phyloP scores from a whole-genome alignment of 1,139 yeast species.

The Geotrichum histeridarum region DNA sequence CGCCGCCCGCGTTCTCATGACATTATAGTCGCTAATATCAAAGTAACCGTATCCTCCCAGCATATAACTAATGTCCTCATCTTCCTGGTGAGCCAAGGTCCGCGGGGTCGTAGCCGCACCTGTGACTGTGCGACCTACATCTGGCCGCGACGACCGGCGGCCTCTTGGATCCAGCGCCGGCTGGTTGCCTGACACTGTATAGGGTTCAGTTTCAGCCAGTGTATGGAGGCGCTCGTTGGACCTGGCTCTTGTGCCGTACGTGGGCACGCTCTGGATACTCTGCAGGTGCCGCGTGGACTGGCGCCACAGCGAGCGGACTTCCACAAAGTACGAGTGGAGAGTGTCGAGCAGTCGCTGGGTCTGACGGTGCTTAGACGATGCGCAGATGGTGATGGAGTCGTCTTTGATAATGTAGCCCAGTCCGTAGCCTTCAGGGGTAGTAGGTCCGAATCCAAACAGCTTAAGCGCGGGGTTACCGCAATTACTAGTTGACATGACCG shows the following conservation, averaged over 20 bases:
- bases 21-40: slow-evolving; percentile 62
- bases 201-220: slow-evolving; percentile 16
- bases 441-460: slow-evolving; percentile 90
- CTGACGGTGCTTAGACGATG: slow-evolving; percentile 86
- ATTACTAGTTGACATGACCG: slow-evolving; percentile 60
- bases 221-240: slow-evolving; percentile 26
- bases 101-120: slow-evolving; percentile 27
- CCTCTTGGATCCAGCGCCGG: background rate
- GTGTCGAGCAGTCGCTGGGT: slow-evolving; percentile 77
- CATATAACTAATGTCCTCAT: slow-evolving; percentile 44
- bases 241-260: slow-evolving; percentile 26
- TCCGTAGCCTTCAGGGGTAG: slow-evolving; percentile 85
- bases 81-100: slow-evolving; percentile 26
- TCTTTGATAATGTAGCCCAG: slow-evolving; percentile 85
- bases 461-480: slow-evolving; percentile 86
- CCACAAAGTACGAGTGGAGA: slow-evolving; percentile 60
- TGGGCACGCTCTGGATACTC: slow-evolving; percentile 14
- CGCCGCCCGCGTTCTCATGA: slow-evolving; percentile 61
- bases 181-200: background rate
- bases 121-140: slow-evolving; percentile 24
- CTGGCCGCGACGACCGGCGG: slow-evolving; percentile 9
- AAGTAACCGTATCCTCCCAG: slow-evolving; percentile 79
- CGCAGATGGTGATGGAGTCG: slow-evolving; percentile 79
- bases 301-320: slow-evolving; percentile 51
- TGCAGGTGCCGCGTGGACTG: slow-evolving; percentile 1